Base-by-base conservation (phyloP, 306 rosid genomes). In the Rubus idaeus region DNA sequence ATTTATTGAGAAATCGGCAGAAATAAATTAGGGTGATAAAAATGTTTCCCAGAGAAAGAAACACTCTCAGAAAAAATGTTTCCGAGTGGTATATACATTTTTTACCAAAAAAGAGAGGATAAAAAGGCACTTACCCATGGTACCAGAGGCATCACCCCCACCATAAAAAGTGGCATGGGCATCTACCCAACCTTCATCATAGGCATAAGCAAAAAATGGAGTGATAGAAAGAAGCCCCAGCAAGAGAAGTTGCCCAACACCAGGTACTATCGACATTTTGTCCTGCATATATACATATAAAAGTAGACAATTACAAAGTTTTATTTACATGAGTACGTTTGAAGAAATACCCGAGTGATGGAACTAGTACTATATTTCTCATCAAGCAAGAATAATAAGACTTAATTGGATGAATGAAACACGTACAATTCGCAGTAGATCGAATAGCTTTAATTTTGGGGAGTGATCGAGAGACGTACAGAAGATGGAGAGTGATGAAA, bases 101-200 rank as follows among this genome's bases (percentile, higher is more conserved):
- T 45, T 26, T 9, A 16, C 37, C 6, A 4, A 14, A 14, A 56
- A 23, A 23, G 1, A 23, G 26, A 23, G 26, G 26, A 23, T 23
- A 23, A 23, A 23, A 23, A 23, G 26, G 26, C 0, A 83, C 88
- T 37, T 56, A 92, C 96, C 97, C 97, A 90, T 92, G 71, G 97
- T 92, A 30, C 96, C 96, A 56, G 97, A 73, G 9, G 97, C 97
- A 72, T 92, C 97, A 40, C 97, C 96, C 0, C 97, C 97, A 5
- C 96, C 97, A 68, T 92, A 92, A 85, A 92, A 92, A 78, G 97
- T 92, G 51, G 96, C 93, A 84, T 90, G 96, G 1, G 93, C 96
- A 75, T 77, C n/a, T 21, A n/a, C 63, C 96, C 96, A 92, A 67
- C 85, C 88, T 37, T 76, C 64, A 5, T 37, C 79, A 23, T 67